Conservation (phyloP, 352 stramenopile species). For the Phytophthora uliginosa region DNA sequence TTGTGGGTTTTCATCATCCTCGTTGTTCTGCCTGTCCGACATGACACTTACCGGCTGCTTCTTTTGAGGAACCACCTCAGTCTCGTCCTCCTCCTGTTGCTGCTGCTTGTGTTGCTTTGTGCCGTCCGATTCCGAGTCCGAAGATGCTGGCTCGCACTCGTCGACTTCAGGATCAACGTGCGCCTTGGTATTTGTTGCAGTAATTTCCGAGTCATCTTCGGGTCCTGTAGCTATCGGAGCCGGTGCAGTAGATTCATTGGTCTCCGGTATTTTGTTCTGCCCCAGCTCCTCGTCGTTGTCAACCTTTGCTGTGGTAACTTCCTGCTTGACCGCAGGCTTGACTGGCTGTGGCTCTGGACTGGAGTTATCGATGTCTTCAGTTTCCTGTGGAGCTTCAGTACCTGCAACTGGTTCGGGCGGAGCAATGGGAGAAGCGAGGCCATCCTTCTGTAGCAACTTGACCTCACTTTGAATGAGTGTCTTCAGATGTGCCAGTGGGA, state of each 20-base stretch:
- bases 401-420: conserved; percentile 1
- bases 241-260: not conserved
- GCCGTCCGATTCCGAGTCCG: conserved; percentile 45
- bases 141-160: conserved; percentile 35
- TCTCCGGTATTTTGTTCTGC: not conserved
- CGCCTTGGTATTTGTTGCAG: not conserved
- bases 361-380: conserved; percentile 8
- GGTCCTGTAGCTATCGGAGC: not conserved
- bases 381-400: conserved; percentile 3
- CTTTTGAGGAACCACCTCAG: conserved; percentile 12
- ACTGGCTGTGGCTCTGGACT: conserved; percentile 7
- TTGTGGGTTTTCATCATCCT: conserved; percentile 52
- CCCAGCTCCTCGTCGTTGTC: conserved; percentile 2
- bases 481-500: conserved; percentile 64
- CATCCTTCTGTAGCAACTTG: conserved; percentile 68
- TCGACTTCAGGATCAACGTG: conserved; percentile 53
- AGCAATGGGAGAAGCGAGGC: conserved; percentile 18
- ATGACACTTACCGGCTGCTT: conserved; percentile 8
- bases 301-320: not conserved
- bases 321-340: conserved; percentile 2
- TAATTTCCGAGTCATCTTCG: conserved; percentile 12
- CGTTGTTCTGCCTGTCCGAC: conserved; percentile 28
- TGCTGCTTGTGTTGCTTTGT: conserved; percentile 21
- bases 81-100: conserved; percentile 33
- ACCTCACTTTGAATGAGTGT: conserved; percentile 86